A percentile compares a stretch with the other conserved stretches of the same genome.
Conservation (phyloP, 108 stramenopile genomes). For the Pseudonitzschia multistriata region DNA sequence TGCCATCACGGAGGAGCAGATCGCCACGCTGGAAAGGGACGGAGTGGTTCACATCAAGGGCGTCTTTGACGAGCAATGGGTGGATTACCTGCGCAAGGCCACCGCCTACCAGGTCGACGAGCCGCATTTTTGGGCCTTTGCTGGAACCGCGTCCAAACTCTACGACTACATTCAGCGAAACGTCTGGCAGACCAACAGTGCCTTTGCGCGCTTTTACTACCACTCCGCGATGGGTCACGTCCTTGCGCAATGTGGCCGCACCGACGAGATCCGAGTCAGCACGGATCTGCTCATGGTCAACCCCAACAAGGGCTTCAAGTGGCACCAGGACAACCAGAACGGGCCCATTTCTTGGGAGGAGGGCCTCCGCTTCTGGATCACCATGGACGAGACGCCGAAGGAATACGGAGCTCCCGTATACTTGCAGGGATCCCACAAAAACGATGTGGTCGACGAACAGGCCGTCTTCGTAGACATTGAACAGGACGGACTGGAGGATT, state of each 20-base stretch:
- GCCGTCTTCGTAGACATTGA: conserved; percentile 91
- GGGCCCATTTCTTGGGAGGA: conserved; percentile 88
- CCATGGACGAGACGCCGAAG: conserved; percentile 90
- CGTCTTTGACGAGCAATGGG: conserved; percentile 86
- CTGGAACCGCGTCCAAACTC: conserved; percentile 87
- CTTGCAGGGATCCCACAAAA: conserved; percentile 85
- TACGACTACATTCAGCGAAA: conserved; percentile 94
- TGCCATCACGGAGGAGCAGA: conserved; percentile 68
- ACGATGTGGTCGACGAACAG: conserved; percentile 66
- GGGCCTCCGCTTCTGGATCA: conserved; percentile 90
- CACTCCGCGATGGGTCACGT: conserved; percentile 87
- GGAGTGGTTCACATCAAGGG: conserved; percentile 84
- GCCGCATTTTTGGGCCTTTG: conserved; percentile 92
- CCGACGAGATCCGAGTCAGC: conserved; percentile 80
- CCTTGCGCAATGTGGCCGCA: conserved; percentile 77
- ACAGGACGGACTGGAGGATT: conserved; percentile 73
- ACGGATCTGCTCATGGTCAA: conserved; percentile 94
- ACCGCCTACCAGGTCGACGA: conserved; percentile 75
- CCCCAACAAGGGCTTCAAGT: conserved; percentile 94
- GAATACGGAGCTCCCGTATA: conserved; percentile 91
- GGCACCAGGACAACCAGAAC: conserved; percentile 95
- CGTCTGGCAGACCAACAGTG: conserved; percentile 89
- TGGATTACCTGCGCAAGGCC: conserved; percentile 76
- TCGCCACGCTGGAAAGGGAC: conserved; percentile 76
- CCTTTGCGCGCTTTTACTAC: conserved; percentile 89